These are phyloP conservation scores for Pseudoturritis turrita DNA, from an alignment of 345 rosid species.

Conservation along the genomic window DNA sequence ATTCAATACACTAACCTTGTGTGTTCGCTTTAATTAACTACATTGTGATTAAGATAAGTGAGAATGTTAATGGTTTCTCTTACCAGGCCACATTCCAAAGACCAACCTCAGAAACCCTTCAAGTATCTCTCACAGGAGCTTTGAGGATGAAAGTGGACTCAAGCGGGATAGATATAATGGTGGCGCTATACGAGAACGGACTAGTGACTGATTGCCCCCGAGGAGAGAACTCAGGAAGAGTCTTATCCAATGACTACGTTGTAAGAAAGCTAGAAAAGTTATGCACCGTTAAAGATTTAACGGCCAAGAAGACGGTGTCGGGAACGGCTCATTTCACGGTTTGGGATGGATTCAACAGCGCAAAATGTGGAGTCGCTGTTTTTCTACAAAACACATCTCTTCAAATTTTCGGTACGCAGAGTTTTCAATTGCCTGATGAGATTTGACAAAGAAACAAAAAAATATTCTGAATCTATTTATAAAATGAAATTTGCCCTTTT, in stretches of 20 bases:
- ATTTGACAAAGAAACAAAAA: constrained; percentile 32
- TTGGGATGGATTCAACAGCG: constrained; percentile 61
- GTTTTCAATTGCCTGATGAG: constrained; percentile 51
- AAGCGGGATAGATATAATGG: constrained; percentile 57
- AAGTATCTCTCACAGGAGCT: constrained; percentile 56
- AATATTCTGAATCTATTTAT: background rate
- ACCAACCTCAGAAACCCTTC: constrained; percentile 54
- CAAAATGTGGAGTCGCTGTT: constrained; percentile 61
- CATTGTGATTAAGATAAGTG: background rate
- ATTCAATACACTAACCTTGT: background rate
- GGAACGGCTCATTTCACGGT: constrained; percentile 58
- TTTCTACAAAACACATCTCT: constrained; percentile 54
- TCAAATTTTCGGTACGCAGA: constrained; percentile 72
- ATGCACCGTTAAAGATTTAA: constrained; percentile 52
- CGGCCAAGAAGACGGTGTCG: constrained; percentile 53
- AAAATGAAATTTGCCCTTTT: background rate
- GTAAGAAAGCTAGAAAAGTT: constrained; percentile 78
- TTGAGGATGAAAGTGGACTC: constrained; percentile 53
- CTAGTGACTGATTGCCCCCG: constrained; percentile 51
- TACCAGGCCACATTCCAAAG: constrained; percentile 58
- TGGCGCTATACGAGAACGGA: constrained; percentile 72
- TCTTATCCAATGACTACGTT: constrained; percentile 63
- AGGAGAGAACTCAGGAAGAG: constrained; percentile 74
- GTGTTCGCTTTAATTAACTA: background rate
- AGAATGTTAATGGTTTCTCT: background rate